Conservation (phyloP, 805 yeast genomes). For the Zygosaccharomyces kombuchaensis region DNA sequence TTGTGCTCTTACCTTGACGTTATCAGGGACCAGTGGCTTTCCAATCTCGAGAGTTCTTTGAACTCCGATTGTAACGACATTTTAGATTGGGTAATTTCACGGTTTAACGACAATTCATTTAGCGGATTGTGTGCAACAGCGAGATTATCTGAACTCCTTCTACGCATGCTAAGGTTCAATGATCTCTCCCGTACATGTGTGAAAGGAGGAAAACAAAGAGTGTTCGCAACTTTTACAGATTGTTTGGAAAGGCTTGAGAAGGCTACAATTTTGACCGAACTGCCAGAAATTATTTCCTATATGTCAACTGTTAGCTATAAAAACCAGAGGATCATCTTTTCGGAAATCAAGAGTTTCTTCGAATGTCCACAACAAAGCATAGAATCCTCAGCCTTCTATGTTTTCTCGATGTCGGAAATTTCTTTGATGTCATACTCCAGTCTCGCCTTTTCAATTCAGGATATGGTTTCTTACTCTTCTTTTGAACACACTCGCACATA, state of each 20-base stretch:
- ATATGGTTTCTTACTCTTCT: conserved; percentile 11
- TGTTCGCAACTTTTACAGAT: conserved; percentile 21
- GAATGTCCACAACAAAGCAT: conserved; percentile 22
- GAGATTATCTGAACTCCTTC: conserved; percentile 34
- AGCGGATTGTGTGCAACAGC: conserved; percentile 36
- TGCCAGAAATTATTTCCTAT: conserved; percentile 17
- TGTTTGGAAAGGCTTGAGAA: conserved; percentile 20
- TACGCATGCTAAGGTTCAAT: conserved; percentile 30
- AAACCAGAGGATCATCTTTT: conserved; percentile 29
- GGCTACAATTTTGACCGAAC: conserved; percentile 5
- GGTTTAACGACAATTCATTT: conserved; percentile 41
- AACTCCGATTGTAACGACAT: conserved; percentile 46
- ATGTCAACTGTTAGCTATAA: conserved; percentile 23
- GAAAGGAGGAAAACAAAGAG: conserved; percentile 28
- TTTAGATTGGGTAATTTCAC: conserved; percentile 40
- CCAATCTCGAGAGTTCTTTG: conserved; percentile 22
- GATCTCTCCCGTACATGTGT: conserved; percentile 20
- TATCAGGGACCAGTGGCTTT: conserved; percentile 28
- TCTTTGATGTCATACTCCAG: conserved; percentile 22
- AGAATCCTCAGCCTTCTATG: conserved; percentile 29
- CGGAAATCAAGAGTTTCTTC: conserved; percentile 26
- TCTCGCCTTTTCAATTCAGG: conserved; percentile 16
- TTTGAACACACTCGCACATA: conserved; percentile 22
- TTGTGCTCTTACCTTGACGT: conserved; percentile 20
- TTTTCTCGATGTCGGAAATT: conserved; percentile 19